Evolutionary conservation across 768 basidiomycete genomes (phyloP).

Genomic region (Podaxis pistillaris): DNA sequence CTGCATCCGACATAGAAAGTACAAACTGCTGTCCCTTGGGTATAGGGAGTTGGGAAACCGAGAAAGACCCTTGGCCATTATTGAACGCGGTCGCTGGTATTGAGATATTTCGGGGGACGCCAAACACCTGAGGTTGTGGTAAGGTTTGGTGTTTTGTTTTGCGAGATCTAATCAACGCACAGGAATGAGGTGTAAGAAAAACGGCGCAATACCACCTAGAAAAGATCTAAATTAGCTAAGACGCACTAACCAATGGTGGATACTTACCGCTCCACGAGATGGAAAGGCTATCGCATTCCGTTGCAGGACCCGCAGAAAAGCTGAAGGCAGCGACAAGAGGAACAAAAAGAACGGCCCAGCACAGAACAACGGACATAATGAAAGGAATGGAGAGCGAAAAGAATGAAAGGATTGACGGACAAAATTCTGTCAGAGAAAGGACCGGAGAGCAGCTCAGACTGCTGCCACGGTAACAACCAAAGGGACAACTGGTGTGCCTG

Average conservation of each 20-base stretch:
- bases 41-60: constrained; percentile 42
- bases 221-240: constrained; percentile 12
- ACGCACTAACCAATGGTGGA: not conserved
- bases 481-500: not conserved
- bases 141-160: not conserved
- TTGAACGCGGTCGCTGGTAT: constrained; percentile 55
- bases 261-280: constrained; percentile 62
- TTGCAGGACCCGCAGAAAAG: constrained; percentile 40
- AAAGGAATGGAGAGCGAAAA: constrained; percentile 14
- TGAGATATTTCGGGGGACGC: constrained; percentile 48
- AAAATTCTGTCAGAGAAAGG: constrained; percentile 12
- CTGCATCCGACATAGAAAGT: constrained; percentile 69
- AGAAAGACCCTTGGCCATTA: constrained; percentile 53
- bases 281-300: constrained; percentile 60
- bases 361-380: constrained; percentile 19
- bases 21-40: constrained; percentile 39
- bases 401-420: constrained; percentile 20
- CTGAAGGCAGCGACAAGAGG: constrained; percentile 40
- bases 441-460: not conserved
- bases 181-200: constrained; percentile 47
- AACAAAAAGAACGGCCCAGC: constrained; percentile 23
- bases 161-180: constrained; percentile 31
- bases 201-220: constrained; percentile 62
- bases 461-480: constrained; percentile 14
- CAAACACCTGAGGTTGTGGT: constrained; percentile 44